phyloP scores from a whole-genome alignment of 345 rosid genomes.

The Lumnitzera littorea region DNA sequence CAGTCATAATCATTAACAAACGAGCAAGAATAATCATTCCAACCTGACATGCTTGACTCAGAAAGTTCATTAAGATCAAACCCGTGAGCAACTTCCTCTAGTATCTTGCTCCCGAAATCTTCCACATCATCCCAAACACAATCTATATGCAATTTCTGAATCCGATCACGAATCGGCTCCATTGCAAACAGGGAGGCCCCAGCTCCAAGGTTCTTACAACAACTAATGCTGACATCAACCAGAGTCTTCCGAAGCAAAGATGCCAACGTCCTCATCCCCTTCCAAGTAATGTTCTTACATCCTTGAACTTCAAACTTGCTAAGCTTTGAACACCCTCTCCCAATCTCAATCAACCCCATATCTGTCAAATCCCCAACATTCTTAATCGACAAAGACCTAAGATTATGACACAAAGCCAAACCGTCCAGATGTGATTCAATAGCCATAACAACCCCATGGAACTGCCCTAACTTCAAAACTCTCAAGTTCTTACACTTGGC shows the following conservation, averaged over 20 bases:
- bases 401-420: conserved; percentile 58
- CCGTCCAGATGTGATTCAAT: conserved; percentile 62
- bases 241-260: conserved; percentile 38
- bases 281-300: conserved; percentile 62
- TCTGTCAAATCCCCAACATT: conserved; percentile 63
- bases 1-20: not conserved
- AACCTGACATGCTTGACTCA: not conserved
- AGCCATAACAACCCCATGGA: conserved; percentile 64
- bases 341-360: conserved; percentile 75
- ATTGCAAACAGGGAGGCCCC: conserved; percentile 44
- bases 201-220: conserved; percentile 58
- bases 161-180: conserved; percentile 52
- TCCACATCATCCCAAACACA: conserved; percentile 63
- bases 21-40: not conserved
- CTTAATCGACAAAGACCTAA: conserved; percentile 51
- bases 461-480: conserved; percentile 52
- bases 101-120: conserved; percentile 8
- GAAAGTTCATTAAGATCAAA: conserved; percentile 23
- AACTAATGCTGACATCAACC: conserved; percentile 60
- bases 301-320: conserved; percentile 73
- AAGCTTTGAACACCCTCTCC: conserved; percentile 57
- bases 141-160: conserved; percentile 69
- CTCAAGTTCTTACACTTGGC: conserved; percentile 49
- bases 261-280: conserved; percentile 61
- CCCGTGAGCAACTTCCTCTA: not conserved